A percentile compares a stretch with the other conserved stretches of the same genome.
phyloP scores from a whole-genome alignment of 1,284 basidiomycete species.

The Vanrija sp. region DNA sequence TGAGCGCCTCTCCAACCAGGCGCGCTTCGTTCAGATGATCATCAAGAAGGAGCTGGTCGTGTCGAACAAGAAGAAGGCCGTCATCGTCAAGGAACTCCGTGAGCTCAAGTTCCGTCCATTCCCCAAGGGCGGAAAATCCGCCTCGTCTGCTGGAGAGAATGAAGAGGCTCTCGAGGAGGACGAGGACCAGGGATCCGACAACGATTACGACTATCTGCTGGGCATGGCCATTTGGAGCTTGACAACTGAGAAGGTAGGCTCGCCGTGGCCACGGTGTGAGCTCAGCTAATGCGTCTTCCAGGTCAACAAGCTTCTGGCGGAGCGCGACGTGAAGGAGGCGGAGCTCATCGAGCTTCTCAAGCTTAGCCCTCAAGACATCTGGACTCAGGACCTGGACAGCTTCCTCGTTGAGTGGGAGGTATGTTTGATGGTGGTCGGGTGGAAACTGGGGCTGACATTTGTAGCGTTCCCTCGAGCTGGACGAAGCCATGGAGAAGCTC shows the following conservation, averaged over 20 bases:
- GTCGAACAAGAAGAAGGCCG: constrained; percentile 84
- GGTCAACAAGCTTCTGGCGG: constrained; percentile 79
- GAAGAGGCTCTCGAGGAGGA: constrained; percentile 61
- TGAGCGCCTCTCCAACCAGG: constrained; percentile 89
- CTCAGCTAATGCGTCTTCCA: constrained; percentile 34
- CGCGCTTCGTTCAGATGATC: constrained; percentile 96
- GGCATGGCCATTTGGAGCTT: constrained; percentile 94
- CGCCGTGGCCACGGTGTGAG: constrained; percentile 16
- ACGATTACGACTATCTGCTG: constrained; percentile 91
- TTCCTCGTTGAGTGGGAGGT: constrained; percentile 86
- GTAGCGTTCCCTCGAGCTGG: constrained; percentile 61
- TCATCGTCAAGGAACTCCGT: constrained; percentile 80
- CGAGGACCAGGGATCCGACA: constrained; percentile 53
- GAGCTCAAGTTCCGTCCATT: constrained; percentile 82
- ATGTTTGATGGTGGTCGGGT: constrained; percentile 33
- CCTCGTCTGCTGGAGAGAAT: constrained; percentile 66
- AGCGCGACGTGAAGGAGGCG: constrained; percentile 75
- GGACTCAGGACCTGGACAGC: constrained; percentile 82
- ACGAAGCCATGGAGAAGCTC: constrained; percentile 56
- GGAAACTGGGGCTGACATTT: background rate
- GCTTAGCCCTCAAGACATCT: constrained; percentile 76
- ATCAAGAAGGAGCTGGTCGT: constrained; percentile 83
- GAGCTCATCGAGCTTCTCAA: constrained; percentile 78
- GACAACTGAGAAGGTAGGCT: constrained; percentile 79
- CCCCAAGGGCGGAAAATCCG: constrained; percentile 60